Base-by-base conservation (phyloP, 1,284 basidiomycete species). In the Mycosarcoma maydis region DNA sequence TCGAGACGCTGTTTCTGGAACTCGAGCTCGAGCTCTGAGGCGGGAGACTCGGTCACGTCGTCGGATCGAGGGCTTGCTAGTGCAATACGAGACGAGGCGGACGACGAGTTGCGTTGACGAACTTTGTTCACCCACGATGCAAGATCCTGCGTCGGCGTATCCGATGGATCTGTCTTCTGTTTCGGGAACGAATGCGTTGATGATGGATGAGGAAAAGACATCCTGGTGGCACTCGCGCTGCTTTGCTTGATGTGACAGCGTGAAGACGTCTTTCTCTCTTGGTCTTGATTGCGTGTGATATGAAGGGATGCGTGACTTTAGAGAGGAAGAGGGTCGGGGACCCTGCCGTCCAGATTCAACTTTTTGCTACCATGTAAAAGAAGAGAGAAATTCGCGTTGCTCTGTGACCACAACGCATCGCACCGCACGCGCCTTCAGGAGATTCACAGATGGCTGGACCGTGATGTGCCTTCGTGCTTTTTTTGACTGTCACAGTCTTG, bases 81-180 rank as follows among this genome's bases (percentile, higher is more conserved):
- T 7, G 52, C 32, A n/a, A n/a, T 16, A 16, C 38, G 26, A 34
- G 46, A 46, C 2, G 60, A 48, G 23, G 38, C 56, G n/a, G 59
- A 42, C 9, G 67, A 60, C 16, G 67, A 47, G 17, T 56, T 64
- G 49, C 67, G 67, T 39, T 70, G 60, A 24, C 67, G 60, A 14
- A 70, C 61, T 24, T 65, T 56, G 34, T 57, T 26, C 16, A 65
- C 60, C 67, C 67, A 70, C 24, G 56, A 65, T 13, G 67, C 67
- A 30, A 70, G 56, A 32, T 75, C 55, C 48, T 54, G 44, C n/a
- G 51, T 51, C 48, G 52, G 44, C 46, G 50, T 30, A n/a, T 51
- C 49, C 40, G 50, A 53, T 27, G 46, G 6, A 41, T 13, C 34
- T 16, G 45, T 20, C 44, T 44, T 27, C n/a, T 48, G 44, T 24